Base-by-base conservation (phyloP, 1,284 basidiomycete genomes). In the Pulveroboletus sp. region DNA sequence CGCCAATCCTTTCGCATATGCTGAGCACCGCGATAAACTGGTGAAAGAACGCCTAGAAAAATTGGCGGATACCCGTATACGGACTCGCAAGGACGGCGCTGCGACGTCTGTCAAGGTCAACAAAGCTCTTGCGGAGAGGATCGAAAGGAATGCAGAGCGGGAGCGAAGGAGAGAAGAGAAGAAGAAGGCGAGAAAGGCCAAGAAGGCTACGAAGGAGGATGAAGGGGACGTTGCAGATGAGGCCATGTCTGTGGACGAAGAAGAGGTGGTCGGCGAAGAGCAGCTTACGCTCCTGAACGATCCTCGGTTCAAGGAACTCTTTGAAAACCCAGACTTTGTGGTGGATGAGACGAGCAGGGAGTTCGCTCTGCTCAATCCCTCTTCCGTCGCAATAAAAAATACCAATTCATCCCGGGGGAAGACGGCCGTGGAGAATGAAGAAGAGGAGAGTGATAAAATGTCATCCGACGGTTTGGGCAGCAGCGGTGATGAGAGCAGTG, bases 1-100 rank as follows among this genome's bases (percentile, higher is more conserved):
- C 64, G 89, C 93, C 59, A 98, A 99, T 76, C 97, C 97, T 0
- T 96, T 94, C 70, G 94, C 89, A 5, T 98, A 98, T 71, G 88
- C 87, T 49, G 97, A 99, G 70, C 89, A 98, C 72, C 88, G 94
- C 62, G 95, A 98, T 72, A 87, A 87, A 64, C 76, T 92, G 63
- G 84, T 99, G 54, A 83, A 86, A 57, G 89, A 94, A 68, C 94
- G 94, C 72, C 84, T 99, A 74, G 94, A 96, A 60, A 93, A 95
- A 73, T 84, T 97, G 77, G 87, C 94, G 4, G 95, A 99, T 74
- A 91, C 86, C 24, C 84, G 97, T 36, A 99, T 99, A 71, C 86
- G 96, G 39, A 77, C 90, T 35, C 85, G 84, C 72, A 91, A 91
- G 70, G 80, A 49, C 10, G 43, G 64, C 1, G 53, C 44, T 43